phyloP scores from a whole-genome alignment of 2,329 filamentous ascomycete species.

The Paecilomyces niveus region DNA sequence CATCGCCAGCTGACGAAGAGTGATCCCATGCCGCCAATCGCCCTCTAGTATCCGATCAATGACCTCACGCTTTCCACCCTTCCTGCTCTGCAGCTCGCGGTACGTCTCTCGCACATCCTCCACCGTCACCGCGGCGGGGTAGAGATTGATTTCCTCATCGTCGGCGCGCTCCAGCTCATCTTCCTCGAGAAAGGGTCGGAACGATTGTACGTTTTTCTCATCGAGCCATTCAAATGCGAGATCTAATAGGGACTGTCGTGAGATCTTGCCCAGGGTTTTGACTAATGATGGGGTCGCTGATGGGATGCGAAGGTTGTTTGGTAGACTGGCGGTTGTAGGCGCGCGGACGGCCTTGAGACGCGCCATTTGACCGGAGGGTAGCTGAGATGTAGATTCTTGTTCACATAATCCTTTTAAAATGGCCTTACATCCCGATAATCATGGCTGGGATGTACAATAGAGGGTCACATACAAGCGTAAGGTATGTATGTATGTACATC shows the following conservation, averaged over 20 bases:
- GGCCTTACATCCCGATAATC: not conserved
- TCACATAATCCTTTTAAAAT: not conserved
- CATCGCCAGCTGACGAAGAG: conserved; percentile 49
- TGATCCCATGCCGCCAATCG: conserved; percentile 50
- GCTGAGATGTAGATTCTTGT: not conserved
- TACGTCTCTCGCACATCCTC: conserved; percentile 63
- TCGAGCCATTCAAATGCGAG: conserved; percentile 73
- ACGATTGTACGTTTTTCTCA: conserved; percentile 54
- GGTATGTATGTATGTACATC: not conserved
- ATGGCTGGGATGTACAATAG: not conserved
- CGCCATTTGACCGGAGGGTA: conserved; percentile 19
- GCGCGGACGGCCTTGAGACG: conserved; percentile 37
- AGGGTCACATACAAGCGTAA: not conserved
- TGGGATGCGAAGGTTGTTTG: conserved; percentile 63
- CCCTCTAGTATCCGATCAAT: conserved; percentile 51
- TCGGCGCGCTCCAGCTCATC: conserved; percentile 45
- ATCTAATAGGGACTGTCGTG: conserved; percentile 63
- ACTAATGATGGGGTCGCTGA: conserved; percentile 57
- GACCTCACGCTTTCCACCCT: conserved; percentile 47
- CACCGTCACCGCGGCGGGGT: conserved; percentile 59
- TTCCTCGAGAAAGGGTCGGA: conserved; percentile 51
- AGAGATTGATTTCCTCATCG: conserved; percentile 58
- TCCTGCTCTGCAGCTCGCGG: conserved; percentile 49
- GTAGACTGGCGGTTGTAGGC: conserved; percentile 64
- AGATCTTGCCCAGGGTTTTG: conserved; percentile 63